Conservation (phyloP, 2,329 filamentous ascomycete genomes). For the Claviceps cyperi region DNA sequence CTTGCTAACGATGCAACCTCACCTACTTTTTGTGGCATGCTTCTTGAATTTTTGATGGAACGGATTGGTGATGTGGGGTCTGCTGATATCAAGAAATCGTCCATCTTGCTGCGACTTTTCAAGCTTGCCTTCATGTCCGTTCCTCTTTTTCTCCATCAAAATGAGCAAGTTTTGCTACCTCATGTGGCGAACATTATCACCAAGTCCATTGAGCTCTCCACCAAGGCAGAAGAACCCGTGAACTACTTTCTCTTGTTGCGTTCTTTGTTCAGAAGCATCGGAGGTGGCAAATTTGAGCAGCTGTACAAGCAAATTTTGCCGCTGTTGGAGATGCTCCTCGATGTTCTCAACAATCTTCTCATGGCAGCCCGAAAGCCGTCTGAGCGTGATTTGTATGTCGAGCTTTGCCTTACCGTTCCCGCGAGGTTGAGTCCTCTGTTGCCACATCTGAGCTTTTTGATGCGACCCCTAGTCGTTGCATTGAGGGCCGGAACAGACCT, state of each 20-base stretch:
- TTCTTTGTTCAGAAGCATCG: conserved; percentile 90
- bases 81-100: conserved; percentile 79
- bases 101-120: conserved; percentile 84
- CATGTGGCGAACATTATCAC: conserved; percentile 97
- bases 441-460: conserved; percentile 88
- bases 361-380: conserved; percentile 78
- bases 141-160: conserved; percentile 84
- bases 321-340: conserved; percentile 89
- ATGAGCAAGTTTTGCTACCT: conserved; percentile 87
- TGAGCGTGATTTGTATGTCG: conserved; percentile 91
- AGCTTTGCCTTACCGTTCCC: conserved; percentile 90
- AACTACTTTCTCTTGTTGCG: conserved; percentile 94
- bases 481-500: conserved; percentile 82
- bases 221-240: conserved; percentile 91
- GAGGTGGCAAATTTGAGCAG: conserved; percentile 92
- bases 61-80: conserved; percentile 91
- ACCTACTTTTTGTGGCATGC: conserved; percentile 94
- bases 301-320: conserved; percentile 97
- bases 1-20: conserved; percentile 97
- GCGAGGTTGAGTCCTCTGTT: conserved; percentile 86
- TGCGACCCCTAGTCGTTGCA: conserved; percentile 94
- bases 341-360: conserved; percentile 90
- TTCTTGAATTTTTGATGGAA: conserved; percentile 93
- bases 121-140: conserved; percentile 99
- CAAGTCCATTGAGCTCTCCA: conserved; percentile 90